These are phyloP conservation scores for Mortierella sp. DNA, from an alignment of 371 early-diverging fungal genomes.

Conservation along the genomic window DNA sequence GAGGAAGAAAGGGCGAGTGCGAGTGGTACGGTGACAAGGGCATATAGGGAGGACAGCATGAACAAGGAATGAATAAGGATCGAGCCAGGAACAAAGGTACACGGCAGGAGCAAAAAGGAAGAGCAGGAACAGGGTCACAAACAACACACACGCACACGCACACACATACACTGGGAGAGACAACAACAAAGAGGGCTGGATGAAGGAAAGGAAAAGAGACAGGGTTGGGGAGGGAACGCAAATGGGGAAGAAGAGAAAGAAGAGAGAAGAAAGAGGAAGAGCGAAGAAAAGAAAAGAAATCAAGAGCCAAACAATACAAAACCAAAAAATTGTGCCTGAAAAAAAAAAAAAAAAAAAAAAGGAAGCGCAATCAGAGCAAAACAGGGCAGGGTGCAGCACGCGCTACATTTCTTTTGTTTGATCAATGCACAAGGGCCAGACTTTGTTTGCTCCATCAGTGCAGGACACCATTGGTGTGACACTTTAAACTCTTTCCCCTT, in stretches of 20 bases:
- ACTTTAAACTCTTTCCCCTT: too few relatives aligned
- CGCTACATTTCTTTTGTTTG: too few relatives aligned
- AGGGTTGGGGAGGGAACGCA: background rate
- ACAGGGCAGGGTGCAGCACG: too few relatives aligned
- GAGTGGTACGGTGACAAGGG: conserved; percentile 1
- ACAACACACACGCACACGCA: background rate
- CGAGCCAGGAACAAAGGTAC: too few relatives aligned
- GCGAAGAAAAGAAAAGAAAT: background rate
- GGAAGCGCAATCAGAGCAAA: too few relatives aligned
- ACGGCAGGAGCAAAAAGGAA: too few relatives aligned
- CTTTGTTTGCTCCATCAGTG: too few relatives aligned
- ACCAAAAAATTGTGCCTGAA: background rate
- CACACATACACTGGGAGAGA: background rate
- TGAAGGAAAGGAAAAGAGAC: background rate
- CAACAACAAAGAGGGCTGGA: background rate
- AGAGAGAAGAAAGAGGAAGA: background rate
- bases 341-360: background rate
- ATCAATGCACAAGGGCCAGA: too few relatives aligned
- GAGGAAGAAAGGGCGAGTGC: background rate
- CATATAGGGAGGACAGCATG: background rate
- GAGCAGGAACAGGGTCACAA: too few relatives aligned
- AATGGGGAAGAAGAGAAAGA: background rate
- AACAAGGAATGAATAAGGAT: background rate
- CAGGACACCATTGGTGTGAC: too few relatives aligned
- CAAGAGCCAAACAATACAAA: background rate